phyloP scores from a whole-genome alignment of 495 filamentous ascomycete species.

The Aspergillus coremiiformis region DNA sequence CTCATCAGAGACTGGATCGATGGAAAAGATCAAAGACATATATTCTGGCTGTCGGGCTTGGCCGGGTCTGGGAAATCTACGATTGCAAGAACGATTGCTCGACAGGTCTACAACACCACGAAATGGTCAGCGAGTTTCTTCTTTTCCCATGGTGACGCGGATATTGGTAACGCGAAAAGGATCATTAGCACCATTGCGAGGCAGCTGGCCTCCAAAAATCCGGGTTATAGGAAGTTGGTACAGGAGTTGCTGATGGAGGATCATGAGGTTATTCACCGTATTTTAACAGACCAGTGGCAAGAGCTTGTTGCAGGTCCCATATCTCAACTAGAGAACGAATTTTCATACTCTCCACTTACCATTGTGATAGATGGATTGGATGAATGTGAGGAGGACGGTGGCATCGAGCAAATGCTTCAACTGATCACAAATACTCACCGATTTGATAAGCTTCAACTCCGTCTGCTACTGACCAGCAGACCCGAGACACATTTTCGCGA shows the following conservation, averaged over 20 bases:
- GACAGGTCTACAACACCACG: neutral
- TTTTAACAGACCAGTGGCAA: slow-evolving; percentile 38
- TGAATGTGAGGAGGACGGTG: slow-evolving; percentile 41
- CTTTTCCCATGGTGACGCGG: slow-evolving; percentile 18
- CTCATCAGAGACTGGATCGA: neutral
- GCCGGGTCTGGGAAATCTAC: slow-evolving; percentile 7
- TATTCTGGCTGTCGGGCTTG: slow-evolving; percentile 5
- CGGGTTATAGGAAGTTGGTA: neutral
- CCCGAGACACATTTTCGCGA: slow-evolving; percentile 22
- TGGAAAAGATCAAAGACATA: neutral
- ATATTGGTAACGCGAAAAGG: neutral
- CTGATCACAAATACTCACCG: slow-evolving; percentile 20
- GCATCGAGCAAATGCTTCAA: slow-evolving; percentile 22
- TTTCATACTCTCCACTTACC: neutral
- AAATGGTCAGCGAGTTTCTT: slow-evolving; percentile 28
- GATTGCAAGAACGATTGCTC: slow-evolving; percentile 3
- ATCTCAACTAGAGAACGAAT: slow-evolving; percentile 20
- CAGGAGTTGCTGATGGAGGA: neutral
- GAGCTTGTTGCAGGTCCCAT: slow-evolving; percentile 29
- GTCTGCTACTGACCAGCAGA: slow-evolving; percentile 34
- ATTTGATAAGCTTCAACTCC: slow-evolving; percentile 6
- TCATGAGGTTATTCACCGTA: slow-evolving; percentile 13
- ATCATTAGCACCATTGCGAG: neutral
- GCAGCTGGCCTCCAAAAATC: neutral
- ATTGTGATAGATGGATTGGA: slow-evolving; percentile 45